Evolutionary conservation across 345 rosid species (phyloP).

Genomic region (Eucalyptus dawsonii): DNA sequence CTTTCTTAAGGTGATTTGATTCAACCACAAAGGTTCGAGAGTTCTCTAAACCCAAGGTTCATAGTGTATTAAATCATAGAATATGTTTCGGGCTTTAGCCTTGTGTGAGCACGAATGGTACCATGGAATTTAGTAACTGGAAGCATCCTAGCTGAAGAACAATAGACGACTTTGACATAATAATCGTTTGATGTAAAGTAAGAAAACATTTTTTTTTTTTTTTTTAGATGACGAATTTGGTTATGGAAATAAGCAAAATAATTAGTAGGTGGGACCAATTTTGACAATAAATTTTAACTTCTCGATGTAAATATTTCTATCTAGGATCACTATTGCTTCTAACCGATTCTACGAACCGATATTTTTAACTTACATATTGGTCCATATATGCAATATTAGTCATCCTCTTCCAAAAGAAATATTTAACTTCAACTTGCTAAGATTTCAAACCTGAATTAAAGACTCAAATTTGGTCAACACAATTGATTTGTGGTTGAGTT

Average conservation of each 20-base stretch:
- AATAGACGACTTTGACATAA: not conserved
- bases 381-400: not conserved
- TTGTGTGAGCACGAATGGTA: not conserved
- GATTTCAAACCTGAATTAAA: not conserved
- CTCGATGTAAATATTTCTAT: no score
- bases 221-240: no score
- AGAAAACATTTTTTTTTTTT: not conserved
- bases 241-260: no score
- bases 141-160: not conserved
- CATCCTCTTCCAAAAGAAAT: not conserved
- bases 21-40: not conserved
- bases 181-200: not conserved
- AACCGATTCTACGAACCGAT: no score
- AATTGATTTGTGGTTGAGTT: not conserved
- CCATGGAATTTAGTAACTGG: not conserved
- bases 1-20: not conserved
- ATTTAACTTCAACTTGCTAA: not conserved
- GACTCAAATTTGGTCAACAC: not conserved
- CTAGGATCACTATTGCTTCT: not conserved
- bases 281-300: not conserved
- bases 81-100: not conserved
- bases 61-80: not conserved
- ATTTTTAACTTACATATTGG: not conserved
- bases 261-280: not conserved
- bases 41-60: not conserved